Percentiles rank a stretch among this genome's conserved stretches.
These are phyloP conservation scores for Blastocystis sp. DNA, from an alignment of 352 stramenopile genomes.

Conservation along the genomic window DNA sequence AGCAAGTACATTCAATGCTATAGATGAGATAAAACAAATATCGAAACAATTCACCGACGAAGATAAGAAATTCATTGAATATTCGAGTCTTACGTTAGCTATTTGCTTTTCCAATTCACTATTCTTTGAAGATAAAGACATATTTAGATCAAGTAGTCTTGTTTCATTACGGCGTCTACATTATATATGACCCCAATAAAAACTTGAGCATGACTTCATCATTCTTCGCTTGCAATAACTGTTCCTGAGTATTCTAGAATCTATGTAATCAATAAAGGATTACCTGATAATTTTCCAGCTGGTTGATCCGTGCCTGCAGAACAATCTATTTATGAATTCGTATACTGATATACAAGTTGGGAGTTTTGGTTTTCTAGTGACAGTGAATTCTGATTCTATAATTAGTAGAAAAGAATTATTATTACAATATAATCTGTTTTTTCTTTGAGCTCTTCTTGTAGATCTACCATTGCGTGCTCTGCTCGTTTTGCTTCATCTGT, in stretches of 20 bases:
- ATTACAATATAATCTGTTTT: neutral
- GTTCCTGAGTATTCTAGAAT: neutral
- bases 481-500: neutral
- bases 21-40: no score
- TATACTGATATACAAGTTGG: neutral
- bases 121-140: neutral
- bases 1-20: neutral
- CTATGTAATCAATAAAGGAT: neutral
- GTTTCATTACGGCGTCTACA: constrained; percentile 36
- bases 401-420: neutral
- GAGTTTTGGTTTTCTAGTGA: neutral
- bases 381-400: constrained; percentile 9
- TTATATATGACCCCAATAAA: neutral
- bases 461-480: neutral
- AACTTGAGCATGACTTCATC: constrained; percentile 40
- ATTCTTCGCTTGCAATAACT: constrained; percentile 13
- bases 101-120: constrained; percentile 16
- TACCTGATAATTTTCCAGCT: neutral
- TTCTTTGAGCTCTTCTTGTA: neutral
- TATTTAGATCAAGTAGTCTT: constrained; percentile 30
- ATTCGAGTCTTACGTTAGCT: neutral
- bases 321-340: neutral
- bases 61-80: neutral
- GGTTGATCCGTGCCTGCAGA: neutral
- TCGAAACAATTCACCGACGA: neutral